Base-by-base conservation (phyloP, 1,284 basidiomycete species). In the Phylloporus gajari region DNA sequence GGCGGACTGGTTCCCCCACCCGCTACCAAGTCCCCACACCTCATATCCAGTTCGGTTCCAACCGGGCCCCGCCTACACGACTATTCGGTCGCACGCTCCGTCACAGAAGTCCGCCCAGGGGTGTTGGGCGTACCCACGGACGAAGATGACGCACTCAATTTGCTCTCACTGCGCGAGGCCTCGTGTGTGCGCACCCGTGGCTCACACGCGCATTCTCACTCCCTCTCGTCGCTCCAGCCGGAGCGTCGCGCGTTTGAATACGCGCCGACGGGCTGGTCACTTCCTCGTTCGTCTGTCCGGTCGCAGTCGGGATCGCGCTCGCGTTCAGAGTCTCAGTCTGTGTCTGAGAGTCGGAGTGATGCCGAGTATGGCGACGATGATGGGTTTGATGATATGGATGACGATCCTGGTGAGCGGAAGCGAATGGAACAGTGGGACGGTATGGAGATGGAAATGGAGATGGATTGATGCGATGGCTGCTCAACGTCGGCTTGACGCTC, bases 371-470 rank as follows among this genome's bases (percentile, higher is more conserved):
- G 78, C 40, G 67, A 63, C 15, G 61, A 68, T n/a, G 25, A 21
- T 25, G 48, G 42, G 40, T 62, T 62, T 35, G 65, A 44, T 7
- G 68, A 46, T 3, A 17, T n/a, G 42, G 84, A 84, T 61, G 81
- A 80, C 59, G 84, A 84, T 61, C 80, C 23, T 25, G 23, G 21
- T 9, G 46, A 46, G 46, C 46, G 23, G 23, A 65, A 42, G 63
- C 40, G 6, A 1, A 86, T 89, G 68, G 83, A 83, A 63, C 73
- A 77, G 74, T 91, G 90, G 90, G 88, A 90, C 69, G 91, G 88
- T 11, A 87, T 91, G 87, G 90, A 91, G 66, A 89, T 91, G 87
- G 90, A 91, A 48, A 89, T 91, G 87, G 90, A 90, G 60, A 80
- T 86, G 80, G 82, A 80, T 13, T 68, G 23, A 60, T 13, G 59